Conservation (phyloP, 306 rosid genomes). For the Geum urbanum region DNA sequence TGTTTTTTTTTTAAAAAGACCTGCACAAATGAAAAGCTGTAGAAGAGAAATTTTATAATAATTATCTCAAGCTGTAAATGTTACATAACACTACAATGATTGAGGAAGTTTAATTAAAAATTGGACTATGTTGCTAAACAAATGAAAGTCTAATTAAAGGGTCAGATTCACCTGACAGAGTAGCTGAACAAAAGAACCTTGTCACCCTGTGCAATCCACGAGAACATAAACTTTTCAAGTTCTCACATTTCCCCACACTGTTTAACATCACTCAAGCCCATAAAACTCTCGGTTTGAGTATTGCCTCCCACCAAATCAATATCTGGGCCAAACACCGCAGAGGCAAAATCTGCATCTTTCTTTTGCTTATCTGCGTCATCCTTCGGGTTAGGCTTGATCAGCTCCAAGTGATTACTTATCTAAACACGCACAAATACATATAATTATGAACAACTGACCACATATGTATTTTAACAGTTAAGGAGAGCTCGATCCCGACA, state of each 20-base stretch:
- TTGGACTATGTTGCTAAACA: not conserved
- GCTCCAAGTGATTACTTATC: constrained; percentile 94
- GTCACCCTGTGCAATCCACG: constrained; percentile 82
- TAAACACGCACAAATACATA: constrained; percentile 25
- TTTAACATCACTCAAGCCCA: constrained; percentile 84
- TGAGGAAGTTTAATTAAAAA: not conserved
- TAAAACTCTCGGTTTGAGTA: constrained; percentile 68
- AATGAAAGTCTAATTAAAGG: no score
- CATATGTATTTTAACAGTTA: not conserved
- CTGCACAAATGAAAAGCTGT: not conserved
- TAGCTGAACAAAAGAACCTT: constrained; percentile 93
- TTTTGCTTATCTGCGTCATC: constrained; percentile 78
- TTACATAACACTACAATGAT: not conserved
- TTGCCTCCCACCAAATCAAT: constrained; percentile 82
- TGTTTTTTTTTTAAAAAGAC: not conserved
- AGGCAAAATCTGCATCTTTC: constrained; percentile 84
- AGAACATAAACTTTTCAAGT: constrained; percentile 61
- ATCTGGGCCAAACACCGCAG: constrained; percentile 81
- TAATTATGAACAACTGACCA: not conserved
- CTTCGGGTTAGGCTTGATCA: constrained; percentile 81
- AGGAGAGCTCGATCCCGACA: not conserved
- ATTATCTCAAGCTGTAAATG: not conserved
- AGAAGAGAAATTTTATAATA: not conserved
- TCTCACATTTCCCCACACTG: constrained; percentile 96
- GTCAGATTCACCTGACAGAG: constrained; percentile 61